Base-by-base conservation (phyloP, 306 rosid species). In the Elaeagnus macrophylla region DNA sequence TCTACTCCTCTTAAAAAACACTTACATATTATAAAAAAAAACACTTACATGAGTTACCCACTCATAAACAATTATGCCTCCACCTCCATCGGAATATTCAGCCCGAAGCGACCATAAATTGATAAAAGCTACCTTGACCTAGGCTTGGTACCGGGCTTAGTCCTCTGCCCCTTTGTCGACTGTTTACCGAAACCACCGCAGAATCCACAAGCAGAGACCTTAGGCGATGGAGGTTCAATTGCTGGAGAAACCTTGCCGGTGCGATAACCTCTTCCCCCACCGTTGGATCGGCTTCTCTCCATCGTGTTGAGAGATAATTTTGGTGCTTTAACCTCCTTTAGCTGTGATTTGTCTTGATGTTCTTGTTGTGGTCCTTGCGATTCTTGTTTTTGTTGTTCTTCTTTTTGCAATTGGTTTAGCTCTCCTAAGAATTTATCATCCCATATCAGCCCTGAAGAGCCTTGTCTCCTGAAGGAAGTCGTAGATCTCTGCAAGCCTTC, bases 381-480 rank as follows among this genome's bases (percentile, higher is more conserved):
- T 39, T 47, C 25, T 49, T 48, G 67, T 13, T 37, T 38, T 10
- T 20, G 43, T 12, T 72, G 70, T n/a, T 60, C 65, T 8, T 62
- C 56, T 13, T 68, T 54, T n/a, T 8, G 54, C 32, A 53, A 13
- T 48, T 77, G 56, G 67, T 66, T 80, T 3, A 89, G 53, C 64
- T 83, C 89, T 5, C 85, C 53, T 11, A 85, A 1, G 54, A 73
- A 53, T 19, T 54, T 82, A n/a, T 89, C 94, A 15, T 89, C 97
- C 86, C 91, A 89, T 17, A 89, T 82, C 15, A 79, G 64, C 5
- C 97, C 97, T 1, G 97, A 89, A 5, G 97, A 89, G 45, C 97
- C 97, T 47, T 83, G 89, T 44, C 97, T 79, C 60, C 95, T 74
- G 74, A 89, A 89, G 14, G 95, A 89, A 7, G 73, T 67, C 2